Percentiles rank a stretch among this genome's conserved stretches.
Conservation (phyloP, 2,329 filamentous ascomycete genomes). For the Hyphodiscus sp. region DNA sequence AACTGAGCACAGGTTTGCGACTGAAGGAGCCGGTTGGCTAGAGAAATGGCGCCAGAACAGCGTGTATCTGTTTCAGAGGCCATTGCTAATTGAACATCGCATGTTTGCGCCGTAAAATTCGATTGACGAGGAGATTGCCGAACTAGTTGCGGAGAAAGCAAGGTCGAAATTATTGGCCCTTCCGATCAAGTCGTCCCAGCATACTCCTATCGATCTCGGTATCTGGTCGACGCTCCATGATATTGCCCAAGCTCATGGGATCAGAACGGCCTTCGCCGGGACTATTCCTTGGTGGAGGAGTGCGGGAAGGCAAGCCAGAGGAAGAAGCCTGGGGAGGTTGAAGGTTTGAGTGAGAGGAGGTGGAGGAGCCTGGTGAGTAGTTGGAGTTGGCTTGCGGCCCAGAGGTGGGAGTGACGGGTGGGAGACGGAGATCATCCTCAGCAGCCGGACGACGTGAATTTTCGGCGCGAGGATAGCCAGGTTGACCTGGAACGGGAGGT, state of each 20-base stretch:
- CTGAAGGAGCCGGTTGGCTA: too few relatives aligned
- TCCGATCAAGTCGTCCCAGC: constrained; percentile 26
- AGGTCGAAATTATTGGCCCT: constrained; percentile 13
- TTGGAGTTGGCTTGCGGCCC: constrained; percentile 17
- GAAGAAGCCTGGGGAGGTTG: constrained; percentile 18
- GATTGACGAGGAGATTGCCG: neutral
- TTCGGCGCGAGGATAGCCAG: constrained; percentile 23
- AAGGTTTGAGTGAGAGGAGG: constrained; percentile 25
- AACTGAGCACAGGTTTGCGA: too few relatives aligned
- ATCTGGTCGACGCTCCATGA: constrained; percentile 29
- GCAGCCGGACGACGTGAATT: constrained; percentile 22
- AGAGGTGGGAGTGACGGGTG: constrained; percentile 27
- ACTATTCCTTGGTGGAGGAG: constrained; percentile 26
- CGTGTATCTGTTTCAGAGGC: neutral
- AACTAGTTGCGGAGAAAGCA: neutral
- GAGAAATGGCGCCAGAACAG: too few relatives aligned
- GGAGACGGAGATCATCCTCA: constrained; percentile 29
- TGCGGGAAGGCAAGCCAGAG: constrained; percentile 22
- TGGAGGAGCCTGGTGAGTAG: constrained; percentile 29
- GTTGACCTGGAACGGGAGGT: constrained; percentile 31
- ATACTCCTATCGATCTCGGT: constrained; percentile 29
- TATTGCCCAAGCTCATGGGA: constrained; percentile 30
- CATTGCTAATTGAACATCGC: neutral
- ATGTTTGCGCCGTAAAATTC: neutral
- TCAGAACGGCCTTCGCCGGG: constrained; percentile 24